Evolutionary conservation across 768 basidiomycete genomes (phyloP), one percentile per base, ranked within the genome.

Genomic region (Boletus rubescentipes): DNA sequence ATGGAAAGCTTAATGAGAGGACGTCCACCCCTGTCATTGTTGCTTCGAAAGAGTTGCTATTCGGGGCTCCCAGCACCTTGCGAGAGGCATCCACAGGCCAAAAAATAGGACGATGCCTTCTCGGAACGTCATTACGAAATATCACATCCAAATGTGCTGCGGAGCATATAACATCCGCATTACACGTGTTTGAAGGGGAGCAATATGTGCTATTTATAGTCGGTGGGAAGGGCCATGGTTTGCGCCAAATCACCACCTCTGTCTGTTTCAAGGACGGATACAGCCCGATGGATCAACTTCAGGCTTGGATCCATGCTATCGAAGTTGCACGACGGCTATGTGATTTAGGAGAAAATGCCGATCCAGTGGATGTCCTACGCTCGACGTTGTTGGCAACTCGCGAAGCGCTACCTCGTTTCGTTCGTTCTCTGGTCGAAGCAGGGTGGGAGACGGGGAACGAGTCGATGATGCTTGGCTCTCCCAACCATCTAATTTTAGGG

Each of bases 151-250:
- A 26, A 0, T 57, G 56, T 9, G 46, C 41, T 41, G 35, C 36
- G 47, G 51, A 57, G 4, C 63, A 69, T 39, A 39, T 68, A 11
- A 15, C 54, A 5, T 53, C 61, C 18, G 54, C 80, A 3, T 57
- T 84, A 15, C 59, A 71, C 5, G 49, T 79, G 14, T 81, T 81
- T 57, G 54, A 59, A 11, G 55, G 68, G 14, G 80, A 85, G 59
- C 69, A 69, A 46, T 87, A 83, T 57, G 60, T 84, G 18, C 61
- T 87, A 26, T 85, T 83, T 76, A 78, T 79, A 64, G 58, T 59
- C 7, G 45, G 44, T 40, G 43, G 21, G 41, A 58, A 35, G 9
- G 20, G 42, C 8, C 44, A 14, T 12, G 4, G 16, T 31, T 34
- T 12, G 21, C 43, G 40, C 20, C 37, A 2, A 9, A 20, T 31